Evolutionary conservation across 768 basidiomycete species (phyloP).

Genomic region (Chalciporus chontae): DNA sequence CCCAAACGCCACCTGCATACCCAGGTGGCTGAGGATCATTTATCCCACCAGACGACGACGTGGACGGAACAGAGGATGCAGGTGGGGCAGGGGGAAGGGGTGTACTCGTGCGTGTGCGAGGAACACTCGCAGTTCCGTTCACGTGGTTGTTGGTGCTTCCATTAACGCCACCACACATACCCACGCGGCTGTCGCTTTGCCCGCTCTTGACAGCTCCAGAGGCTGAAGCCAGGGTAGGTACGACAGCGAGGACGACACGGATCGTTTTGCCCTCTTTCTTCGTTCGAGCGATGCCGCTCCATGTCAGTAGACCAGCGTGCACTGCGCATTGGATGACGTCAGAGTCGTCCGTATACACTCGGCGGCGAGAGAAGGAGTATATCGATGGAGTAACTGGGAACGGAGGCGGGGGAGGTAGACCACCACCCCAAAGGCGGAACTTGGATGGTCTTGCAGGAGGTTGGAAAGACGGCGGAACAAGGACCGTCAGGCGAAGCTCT

Average conservation of each 20-base stretch:
- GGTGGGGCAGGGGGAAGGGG: slow-evolving; percentile 20
- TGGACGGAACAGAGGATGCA: slow-evolving; percentile 20
- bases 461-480: slow-evolving; percentile 58
- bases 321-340: slow-evolving; percentile 67
- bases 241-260: slow-evolving; percentile 37
- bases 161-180: slow-evolving; percentile 6
- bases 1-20: slow-evolving; percentile 32
- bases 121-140: slow-evolving; percentile 28
- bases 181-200: slow-evolving; percentile 16
- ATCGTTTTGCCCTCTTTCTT: slow-evolving; percentile 37
- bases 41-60: slow-evolving; percentile 22
- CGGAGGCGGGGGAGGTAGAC: slow-evolving; percentile 42
- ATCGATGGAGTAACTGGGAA: slow-evolving; percentile 26
- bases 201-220: slow-evolving; percentile 40
- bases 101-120: slow-evolving; percentile 29
- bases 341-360: slow-evolving; percentile 77
- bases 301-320: slow-evolving; percentile 54
- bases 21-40: slow-evolving; percentile 20
- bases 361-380: slow-evolving; percentile 35
- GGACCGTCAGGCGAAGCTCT: slow-evolving; percentile 42
- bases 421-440: slow-evolving; percentile 72
- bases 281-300: slow-evolving; percentile 40
- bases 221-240: slow-evolving; percentile 39
- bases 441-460: slow-evolving; percentile 50
- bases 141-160: slow-evolving; percentile 25